Evolutionary conservation across 495 filamentous ascomycete genomes (phyloP).

Genomic region (Paragyromitra xinjiangensis): DNA sequence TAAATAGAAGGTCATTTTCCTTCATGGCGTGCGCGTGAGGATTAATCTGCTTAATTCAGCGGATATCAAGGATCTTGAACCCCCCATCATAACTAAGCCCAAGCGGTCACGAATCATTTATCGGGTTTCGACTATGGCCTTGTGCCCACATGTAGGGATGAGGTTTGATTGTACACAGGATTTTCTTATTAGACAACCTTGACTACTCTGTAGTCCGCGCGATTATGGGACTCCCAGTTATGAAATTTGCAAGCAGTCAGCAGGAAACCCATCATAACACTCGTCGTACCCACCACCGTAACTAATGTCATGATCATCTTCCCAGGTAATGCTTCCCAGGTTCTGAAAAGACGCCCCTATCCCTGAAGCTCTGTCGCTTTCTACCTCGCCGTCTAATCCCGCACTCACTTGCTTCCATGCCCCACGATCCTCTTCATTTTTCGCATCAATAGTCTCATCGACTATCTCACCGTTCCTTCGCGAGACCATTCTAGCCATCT

Average conservation of each 20-base stretch:
- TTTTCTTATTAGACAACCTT: not conserved
- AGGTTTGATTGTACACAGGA: not conserved
- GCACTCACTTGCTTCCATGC: not conserved
- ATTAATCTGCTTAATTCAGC: too few relatives aligned
- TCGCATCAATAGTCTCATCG: not conserved
- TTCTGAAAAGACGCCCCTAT: conserved; percentile 1
- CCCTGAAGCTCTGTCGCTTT: not conserved
- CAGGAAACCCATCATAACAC: conserved; percentile 17
- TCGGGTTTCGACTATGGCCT: not conserved
- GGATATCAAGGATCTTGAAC: too few relatives aligned
- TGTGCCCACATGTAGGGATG: not conserved
- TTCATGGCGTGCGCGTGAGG: too few relatives aligned
- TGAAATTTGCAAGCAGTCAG: conserved; percentile 15
- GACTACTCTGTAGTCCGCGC: not conserved
- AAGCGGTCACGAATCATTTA: not conserved
- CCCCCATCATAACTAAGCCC: not conserved
- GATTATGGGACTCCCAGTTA: not conserved
- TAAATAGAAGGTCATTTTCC: too few relatives aligned
- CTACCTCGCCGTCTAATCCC: conserved; percentile 12
- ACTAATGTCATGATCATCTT: not conserved
- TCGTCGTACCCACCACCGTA: not conserved
- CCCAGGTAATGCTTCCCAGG: not conserved
- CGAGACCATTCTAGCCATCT: conserved; percentile 23
- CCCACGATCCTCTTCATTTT: not conserved
- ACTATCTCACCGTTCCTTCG: conserved; percentile 41